Evolutionary conservation across 768 basidiomycete genomes (phyloP), one percentile per base, ranked within the genome.

Genomic region (Tephrocybe sp.): DNA sequence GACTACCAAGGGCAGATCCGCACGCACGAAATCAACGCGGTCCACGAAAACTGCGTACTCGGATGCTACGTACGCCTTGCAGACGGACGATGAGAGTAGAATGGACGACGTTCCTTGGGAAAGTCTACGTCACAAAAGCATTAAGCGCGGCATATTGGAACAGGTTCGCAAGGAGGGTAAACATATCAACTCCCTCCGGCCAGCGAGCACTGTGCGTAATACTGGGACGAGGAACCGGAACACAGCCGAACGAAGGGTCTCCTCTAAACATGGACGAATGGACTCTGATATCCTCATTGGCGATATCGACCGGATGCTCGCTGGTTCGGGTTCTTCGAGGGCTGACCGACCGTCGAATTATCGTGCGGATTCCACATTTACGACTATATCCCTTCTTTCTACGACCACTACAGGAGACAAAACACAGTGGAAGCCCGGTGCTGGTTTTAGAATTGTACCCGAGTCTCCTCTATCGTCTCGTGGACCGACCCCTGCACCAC

Each of bases 131-230:
- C 75, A 77, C 54, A 76, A 72, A 57, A 77, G 75, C 54, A 79
- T 80, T 57, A 73, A 77, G 42, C 74, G 78, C 8, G 74, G 69
- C 9, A 75, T 81, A 27, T 59, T 80, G 39, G 75, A 74, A 48
- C 59, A 69, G 24, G 69, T 71, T n/a, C 55, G 67, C 64, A 54
- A 64, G 55, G 69, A 68, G 55, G 65, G 61, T 15, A 57, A 57
- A 18, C 65, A 64, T 56, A 63, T 67, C 45, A 61, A 69, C 40
- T 67, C 63, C 4, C 62, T 68, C 4, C 59, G 69, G 29, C 60
- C 62, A 13, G 53, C 57, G 18, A 55, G 56, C 3, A 57, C 59
- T 29, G 47, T 57, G 51, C 48, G 49, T 46, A 50, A 24, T 13
- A 22, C 49, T 25, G 43, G 37, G 3, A 48, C 36, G 24, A 29